Conservation (phyloP, 306 rosid species). For the Castanopsis chinensis region DNA sequence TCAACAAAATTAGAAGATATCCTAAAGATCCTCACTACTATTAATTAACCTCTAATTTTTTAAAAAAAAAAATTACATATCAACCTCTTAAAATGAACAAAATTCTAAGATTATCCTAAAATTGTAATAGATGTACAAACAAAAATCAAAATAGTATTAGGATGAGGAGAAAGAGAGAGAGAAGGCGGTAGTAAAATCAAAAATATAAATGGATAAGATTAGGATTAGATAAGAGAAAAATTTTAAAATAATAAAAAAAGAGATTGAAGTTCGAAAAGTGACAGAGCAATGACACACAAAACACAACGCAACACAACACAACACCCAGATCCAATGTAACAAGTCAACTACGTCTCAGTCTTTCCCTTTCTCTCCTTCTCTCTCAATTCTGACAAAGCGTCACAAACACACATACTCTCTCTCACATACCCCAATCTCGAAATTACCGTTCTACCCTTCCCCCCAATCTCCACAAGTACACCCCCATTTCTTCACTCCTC, state of each 20-base stretch:
- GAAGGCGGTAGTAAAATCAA: too few relatives aligned
- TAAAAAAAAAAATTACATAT: too few relatives aligned
- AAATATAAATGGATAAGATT: too few relatives aligned
- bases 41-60: too few relatives aligned
- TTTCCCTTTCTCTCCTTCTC: slow-evolving; percentile 34
- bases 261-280: slow-evolving; percentile 17
- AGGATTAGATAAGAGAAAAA: too few relatives aligned
- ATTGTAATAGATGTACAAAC: too few relatives aligned
- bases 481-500: not conserved
- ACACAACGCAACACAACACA: not conserved
- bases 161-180: too few relatives aligned
- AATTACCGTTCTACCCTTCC: not conserved
- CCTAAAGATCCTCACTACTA: too few relatives aligned
- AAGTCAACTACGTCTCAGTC: slow-evolving; percentile 51
- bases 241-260: rapidly evolving
- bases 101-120: too few relatives aligned
- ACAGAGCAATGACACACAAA: slow-evolving; percentile 16
- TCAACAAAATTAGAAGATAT: too few relatives aligned
- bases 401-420: not conserved
- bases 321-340: slow-evolving; percentile 33
- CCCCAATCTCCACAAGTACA: slow-evolving; percentile 5
- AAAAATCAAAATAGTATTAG: too few relatives aligned
- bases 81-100: too few relatives aligned
- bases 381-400: slow-evolving; percentile 11
- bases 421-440: not conserved